phyloP scores from a whole-genome alignment of 306 rosid species.

The Trifolium dubium region DNA sequence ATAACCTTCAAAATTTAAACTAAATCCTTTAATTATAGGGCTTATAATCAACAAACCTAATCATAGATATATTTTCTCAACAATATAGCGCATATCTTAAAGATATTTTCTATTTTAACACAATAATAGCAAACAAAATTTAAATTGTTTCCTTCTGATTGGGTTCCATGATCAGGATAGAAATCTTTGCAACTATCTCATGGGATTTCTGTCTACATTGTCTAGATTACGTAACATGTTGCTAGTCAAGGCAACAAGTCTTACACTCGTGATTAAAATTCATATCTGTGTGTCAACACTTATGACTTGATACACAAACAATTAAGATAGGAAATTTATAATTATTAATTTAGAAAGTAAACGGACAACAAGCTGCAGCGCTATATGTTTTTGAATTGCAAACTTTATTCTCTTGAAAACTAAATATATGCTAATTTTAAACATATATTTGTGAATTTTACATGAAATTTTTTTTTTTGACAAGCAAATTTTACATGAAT shows the following conservation, averaged over 20 bases:
- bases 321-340: neutral
- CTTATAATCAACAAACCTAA: no score
- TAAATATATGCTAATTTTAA: neutral
- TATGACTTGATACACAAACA: neutral
- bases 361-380: no score
- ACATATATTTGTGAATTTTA: constrained; percentile 15
- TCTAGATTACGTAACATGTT: constrained; percentile 6
- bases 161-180: neutral
- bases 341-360: no score
- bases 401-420: no score
- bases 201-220: constrained; percentile 31
- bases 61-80: no score
- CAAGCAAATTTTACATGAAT: constrained; percentile 16
- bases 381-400: no score
- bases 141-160: constrained; percentile 32
- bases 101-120: no score
- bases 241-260: constrained; percentile 7
- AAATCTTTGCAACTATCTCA: constrained; percentile 29
- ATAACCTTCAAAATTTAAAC: no score
- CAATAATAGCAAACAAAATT: no score
- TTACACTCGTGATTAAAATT: constrained; percentile 3
- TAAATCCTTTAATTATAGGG: no score
- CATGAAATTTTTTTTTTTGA: no score
- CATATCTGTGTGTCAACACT: constrained; percentile 8
- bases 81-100: no score